Conservation (phyloP, 257 asterid genomes). For the Solanum pennellii region DNA sequence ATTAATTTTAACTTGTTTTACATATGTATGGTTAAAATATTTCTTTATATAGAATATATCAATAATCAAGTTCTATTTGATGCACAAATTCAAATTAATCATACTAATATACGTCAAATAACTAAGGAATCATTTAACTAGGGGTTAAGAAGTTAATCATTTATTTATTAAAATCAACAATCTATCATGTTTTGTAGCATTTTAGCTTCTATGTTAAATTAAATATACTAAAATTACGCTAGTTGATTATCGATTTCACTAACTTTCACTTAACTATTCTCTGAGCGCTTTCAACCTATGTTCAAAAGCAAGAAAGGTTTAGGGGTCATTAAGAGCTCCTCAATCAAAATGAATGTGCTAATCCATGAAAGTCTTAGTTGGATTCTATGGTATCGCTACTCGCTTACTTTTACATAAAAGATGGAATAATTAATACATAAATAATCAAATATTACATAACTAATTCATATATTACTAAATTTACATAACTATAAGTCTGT, state of each 20-base stretch:
- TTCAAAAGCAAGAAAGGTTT: background rate
- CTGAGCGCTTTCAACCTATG: background rate
- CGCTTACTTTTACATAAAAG: background rate
- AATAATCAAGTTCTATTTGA: accelerated
- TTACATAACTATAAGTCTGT: background rate
- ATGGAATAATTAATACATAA: background rate
- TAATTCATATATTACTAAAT: background rate
- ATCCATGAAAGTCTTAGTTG: background rate
- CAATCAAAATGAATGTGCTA: background rate
- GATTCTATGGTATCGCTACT: background rate
- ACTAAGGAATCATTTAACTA: background rate
- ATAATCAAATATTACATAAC: background rate
- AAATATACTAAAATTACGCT: no score
- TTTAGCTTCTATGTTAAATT: no score
- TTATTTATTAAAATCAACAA: background rate
- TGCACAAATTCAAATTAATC: background rate
- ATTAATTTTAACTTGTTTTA: background rate
- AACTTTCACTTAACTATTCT: background rate
- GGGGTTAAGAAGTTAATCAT: background rate
- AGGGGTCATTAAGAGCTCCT: background rate
- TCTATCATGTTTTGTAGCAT: background rate
- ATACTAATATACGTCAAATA: background rate
- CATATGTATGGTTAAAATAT: background rate
- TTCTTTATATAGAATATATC: background rate
- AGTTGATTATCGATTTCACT: no score